A percentile compares a stretch with the other conserved stretches of the same genome.
Evolutionary conservation across 129 eudicot genomes (phyloP).

Genomic region (Tagetes patula): DNA sequence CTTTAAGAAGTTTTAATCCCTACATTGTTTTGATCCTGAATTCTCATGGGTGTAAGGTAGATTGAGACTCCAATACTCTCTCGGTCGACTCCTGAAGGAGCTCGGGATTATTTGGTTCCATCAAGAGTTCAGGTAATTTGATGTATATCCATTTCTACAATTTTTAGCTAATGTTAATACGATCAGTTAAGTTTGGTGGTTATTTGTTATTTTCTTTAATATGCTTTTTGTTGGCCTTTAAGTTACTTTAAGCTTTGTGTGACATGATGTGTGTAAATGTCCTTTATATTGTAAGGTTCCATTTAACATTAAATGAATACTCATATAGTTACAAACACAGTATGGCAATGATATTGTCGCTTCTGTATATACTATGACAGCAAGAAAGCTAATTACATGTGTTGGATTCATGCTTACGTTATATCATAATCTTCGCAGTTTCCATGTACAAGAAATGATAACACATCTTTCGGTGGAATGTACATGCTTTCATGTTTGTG

Average conservation of each 20-base stretch:
- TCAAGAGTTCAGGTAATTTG: constrained; percentile 92
- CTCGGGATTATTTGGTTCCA: constrained; percentile 96
- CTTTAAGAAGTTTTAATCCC: background rate
- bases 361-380: background rate
- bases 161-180: background rate
- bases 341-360: background rate
- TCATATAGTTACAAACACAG: too few species aligned
- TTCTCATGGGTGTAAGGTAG: constrained; percentile 89
- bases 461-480: background rate
- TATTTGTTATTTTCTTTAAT: background rate
- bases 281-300: too few species aligned
- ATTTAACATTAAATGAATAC: too few species aligned
- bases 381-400: too few species aligned
- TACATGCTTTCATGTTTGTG: background rate
- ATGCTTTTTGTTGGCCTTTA: background rate
- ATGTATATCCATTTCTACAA: background rate
- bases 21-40: constrained; percentile 56
- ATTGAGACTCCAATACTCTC: constrained; percentile 99
- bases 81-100: constrained; percentile 99
- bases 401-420: background rate
- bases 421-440: background rate
- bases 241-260: background rate
- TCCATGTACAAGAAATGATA: background rate
- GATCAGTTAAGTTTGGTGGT: background rate
- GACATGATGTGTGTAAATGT: background rate